Conservation (phyloP, 1,284 basidiomycete genomes). For the Pterula multifida region DNA sequence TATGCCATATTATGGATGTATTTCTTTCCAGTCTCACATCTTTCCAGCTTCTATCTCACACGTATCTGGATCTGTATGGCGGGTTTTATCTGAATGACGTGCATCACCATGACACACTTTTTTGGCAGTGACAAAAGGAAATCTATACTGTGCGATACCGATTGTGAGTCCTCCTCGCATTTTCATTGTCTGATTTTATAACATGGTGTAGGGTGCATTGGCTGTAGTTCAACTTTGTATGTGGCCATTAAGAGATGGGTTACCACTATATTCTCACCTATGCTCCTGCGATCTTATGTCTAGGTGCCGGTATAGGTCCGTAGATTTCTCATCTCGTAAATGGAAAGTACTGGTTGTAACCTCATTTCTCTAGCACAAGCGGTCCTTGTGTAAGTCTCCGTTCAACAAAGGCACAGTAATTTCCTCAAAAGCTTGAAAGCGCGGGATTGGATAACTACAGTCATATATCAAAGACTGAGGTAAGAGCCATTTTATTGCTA, state of each 20-base stretch:
- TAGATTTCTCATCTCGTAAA: neutral
- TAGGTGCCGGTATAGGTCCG: neutral
- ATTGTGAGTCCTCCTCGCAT: neutral
- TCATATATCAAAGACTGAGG: too few relatives aligned
- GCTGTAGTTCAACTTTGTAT: neutral
- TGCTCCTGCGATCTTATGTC: too few relatives aligned
- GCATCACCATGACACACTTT: too few relatives aligned
- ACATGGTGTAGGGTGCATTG: neutral
- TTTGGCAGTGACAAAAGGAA: neutral
- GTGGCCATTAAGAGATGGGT: too few relatives aligned
- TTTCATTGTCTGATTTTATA: neutral
- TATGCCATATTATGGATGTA: too few relatives aligned
- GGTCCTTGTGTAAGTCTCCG: neutral
- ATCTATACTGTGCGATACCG: neutral
- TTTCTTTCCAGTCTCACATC: neutral
- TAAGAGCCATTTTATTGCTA: too few relatives aligned
- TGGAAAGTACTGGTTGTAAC: too few relatives aligned
- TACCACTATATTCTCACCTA: too few relatives aligned
- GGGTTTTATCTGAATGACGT: neutral
- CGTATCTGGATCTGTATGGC: neutral
- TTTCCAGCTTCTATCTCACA: neutral
- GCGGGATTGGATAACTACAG: too few relatives aligned
- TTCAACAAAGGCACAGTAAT: neutral
- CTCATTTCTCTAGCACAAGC: neutral
- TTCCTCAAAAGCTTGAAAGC: too few relatives aligned